Evolutionary conservation across 78 protist species (phyloP).

Genomic region (Creolimax fragrantissima): DNA sequence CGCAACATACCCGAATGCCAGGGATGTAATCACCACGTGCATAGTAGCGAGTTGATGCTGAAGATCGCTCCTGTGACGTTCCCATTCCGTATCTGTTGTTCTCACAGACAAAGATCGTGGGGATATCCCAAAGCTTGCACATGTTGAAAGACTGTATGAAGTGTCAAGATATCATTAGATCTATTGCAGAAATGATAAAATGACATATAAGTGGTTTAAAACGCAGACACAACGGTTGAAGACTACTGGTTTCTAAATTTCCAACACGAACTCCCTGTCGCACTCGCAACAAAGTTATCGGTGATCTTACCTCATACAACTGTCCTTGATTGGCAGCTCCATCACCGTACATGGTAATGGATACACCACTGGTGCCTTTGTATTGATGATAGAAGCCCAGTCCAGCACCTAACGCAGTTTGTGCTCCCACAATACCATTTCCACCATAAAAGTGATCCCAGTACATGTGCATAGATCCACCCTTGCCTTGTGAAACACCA

Average conservation of each 20-base stretch:
- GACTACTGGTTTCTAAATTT: too few species aligned
- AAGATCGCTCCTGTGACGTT: constrained; percentile 62
- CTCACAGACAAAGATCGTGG: constrained; percentile 78
- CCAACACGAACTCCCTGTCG: too few species aligned
- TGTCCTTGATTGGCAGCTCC: constrained; percentile 94
- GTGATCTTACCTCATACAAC: constrained; percentile 38
- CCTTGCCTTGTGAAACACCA: constrained; percentile 84
- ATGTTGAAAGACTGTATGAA: constrained; percentile 87
- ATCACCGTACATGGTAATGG: constrained; percentile 80
- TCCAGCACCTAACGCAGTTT: constrained; percentile 86
- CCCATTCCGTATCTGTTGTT: constrained; percentile 97
- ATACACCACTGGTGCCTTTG: constrained; percentile 24
- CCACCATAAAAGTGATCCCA: constrained; percentile 83
- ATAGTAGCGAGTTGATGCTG: constrained; percentile 79
- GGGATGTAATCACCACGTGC: constrained; percentile 85
- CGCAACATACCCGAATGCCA: constrained; percentile 57
- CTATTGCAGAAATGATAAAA: too few species aligned
- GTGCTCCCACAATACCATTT: constrained; percentile 97
- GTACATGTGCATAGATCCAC: constrained; percentile 96
- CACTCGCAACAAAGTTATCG: too few species aligned
- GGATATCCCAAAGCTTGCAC: constrained; percentile 88
- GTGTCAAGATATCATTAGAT: too few species aligned
- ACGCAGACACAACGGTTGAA: too few species aligned
- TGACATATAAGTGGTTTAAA: too few species aligned
- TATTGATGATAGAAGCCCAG: constrained; percentile 74